Conservation (phyloP, 2,329 filamentous ascomycete species). For the Ophiostoma himal-ulmi region DNA sequence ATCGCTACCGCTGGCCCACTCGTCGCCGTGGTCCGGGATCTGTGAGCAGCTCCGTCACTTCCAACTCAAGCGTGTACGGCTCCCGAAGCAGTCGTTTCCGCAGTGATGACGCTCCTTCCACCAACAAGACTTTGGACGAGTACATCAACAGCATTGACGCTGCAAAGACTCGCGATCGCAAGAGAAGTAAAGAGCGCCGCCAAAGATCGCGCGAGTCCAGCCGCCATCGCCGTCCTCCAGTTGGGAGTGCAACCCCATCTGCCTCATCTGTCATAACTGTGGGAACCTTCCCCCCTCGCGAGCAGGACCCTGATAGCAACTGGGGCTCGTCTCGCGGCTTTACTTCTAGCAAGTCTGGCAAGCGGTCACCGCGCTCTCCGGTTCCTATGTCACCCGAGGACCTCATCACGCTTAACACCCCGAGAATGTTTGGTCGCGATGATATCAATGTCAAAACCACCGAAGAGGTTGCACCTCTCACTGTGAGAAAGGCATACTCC, state of each 20-base stretch:
- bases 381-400: conserved; percentile 94
- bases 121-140: conserved; percentile 65
- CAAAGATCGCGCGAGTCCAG: conserved; percentile 42
- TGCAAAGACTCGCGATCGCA: conserved; percentile 56
- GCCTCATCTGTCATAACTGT: conserved; percentile 33
- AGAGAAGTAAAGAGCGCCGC: conserved; percentile 47
- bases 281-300: conserved; percentile 44
- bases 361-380: conserved; percentile 85
- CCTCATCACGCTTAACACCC: conserved; percentile 55
- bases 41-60: conserved; percentile 52
- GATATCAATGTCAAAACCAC: conserved; percentile 19
- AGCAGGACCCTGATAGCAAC: conserved; percentile 58
- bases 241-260: conserved; percentile 18
- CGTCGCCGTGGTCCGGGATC: conserved; percentile 51
- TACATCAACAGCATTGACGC: conserved; percentile 83
- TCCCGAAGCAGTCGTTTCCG: conserved; percentile 39
- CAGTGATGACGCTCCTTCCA: conserved; percentile 45
- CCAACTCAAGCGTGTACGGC: conserved; percentile 45
- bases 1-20: conserved; percentile 51
- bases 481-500: conserved; percentile 18
- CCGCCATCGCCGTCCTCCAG: conserved; percentile 29
- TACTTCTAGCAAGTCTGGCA: conserved; percentile 54
- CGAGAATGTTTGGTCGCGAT: conserved; percentile 33
- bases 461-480: not conserved
- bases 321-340: conserved; percentile 59